Conservation (phyloP, 805 yeast species). For the Sugiyamaella floridensis region DNA sequence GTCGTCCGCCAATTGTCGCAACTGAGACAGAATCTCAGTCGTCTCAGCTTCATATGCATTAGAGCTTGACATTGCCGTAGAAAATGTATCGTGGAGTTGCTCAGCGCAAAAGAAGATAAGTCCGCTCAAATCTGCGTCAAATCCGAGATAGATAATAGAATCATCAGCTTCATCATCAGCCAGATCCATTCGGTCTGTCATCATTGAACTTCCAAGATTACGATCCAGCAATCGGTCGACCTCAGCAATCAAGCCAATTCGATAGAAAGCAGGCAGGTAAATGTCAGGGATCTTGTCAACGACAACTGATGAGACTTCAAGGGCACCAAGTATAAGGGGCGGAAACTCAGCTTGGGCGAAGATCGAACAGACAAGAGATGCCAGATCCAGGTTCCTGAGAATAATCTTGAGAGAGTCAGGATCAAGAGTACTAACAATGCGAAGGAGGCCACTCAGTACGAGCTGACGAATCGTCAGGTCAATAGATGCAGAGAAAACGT, state of each 20-base stretch:
- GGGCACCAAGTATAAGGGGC: conserved; percentile 40
- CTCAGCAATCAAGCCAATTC: conserved; percentile 67
- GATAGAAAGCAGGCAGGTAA: conserved; percentile 46
- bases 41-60: conserved; percentile 22
- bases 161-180: conserved; percentile 1
- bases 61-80: neutral
- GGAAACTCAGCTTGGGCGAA: conserved; percentile 26
- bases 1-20: conserved; percentile 14
- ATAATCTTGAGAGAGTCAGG: conserved; percentile 18
- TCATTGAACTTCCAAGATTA: neutral
- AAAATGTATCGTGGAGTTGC: conserved; percentile 4
- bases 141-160: neutral
- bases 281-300: conserved; percentile 38
- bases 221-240: conserved; percentile 18
- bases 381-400: conserved; percentile 22
- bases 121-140: conserved; percentile 9
- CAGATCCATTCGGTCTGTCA: neutral
- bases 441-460: conserved; percentile 46
- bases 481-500: conserved; percentile 65
- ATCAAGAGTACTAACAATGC: conserved; percentile 42
- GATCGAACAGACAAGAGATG: conserved; percentile 26
- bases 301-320: conserved; percentile 42
- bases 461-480: conserved; percentile 57
- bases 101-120: conserved; percentile 7
- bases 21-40: conserved; percentile 22